Evolutionary conservation across 2,329 filamentous ascomycete genomes (phyloP), one percentile per base, ranked within the genome.

Genomic region (Fusarium sp.): DNA sequence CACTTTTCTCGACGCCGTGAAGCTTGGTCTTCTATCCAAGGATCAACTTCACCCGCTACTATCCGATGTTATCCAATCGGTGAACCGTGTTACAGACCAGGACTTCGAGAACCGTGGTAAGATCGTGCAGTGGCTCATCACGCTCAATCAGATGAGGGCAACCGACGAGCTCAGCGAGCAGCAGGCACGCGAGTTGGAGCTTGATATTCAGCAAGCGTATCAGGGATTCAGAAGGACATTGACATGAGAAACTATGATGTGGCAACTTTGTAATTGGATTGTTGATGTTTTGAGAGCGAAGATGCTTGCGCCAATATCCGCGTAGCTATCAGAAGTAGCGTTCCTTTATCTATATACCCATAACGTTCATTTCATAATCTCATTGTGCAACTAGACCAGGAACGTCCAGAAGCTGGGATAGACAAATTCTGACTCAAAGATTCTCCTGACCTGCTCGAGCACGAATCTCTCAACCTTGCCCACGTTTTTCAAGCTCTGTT

Each of bases 321-420:
- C 23, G 42, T 52, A 21, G 42, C 38, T 44, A 45, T 44, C 43
- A 67, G 61, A 63, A 53, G 50, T 26, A 32, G 43, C 43, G 46
- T 57, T 53, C 19, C 48, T 47, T 36, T 61, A 49, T 58, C 60
- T 53, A 70, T 71, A 73, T 74, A 73, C 66, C 70, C 68, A 59
- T 44, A 48, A 46, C 42, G 26, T 57, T 55, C 42, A 48, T 46
- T 49, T 47, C 36, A 38, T 65, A 51, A 36, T 40, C 30, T 10
- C 21, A 47, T 62, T 28, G 36, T 17, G 21, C 26, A 48, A 49
- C 74, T 79, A 97, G 43, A 98, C 90, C 73, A 99, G 82, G 78
- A 98, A 97, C 1, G 95, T 98, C 94, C 95, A 98, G 79, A 96
- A 98, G 79, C 94, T 97, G 43, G 96, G 96, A 81, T 97, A 98